Conservation (phyloP, 768 basidiomycete genomes). For the Cyathus striatus region DNA sequence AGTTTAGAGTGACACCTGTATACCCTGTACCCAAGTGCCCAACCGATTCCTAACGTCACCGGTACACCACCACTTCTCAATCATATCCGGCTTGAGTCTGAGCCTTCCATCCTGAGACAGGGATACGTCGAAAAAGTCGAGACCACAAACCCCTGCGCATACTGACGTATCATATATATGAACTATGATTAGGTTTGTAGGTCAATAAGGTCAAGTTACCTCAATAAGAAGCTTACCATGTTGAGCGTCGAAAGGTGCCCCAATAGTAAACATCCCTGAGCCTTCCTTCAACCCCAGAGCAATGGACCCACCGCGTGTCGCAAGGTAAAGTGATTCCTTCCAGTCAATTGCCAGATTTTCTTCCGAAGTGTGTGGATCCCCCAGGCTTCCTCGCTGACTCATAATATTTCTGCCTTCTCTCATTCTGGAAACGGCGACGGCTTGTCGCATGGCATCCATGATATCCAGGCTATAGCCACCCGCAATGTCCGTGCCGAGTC, state of each 20-base stretch:
- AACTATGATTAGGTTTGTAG: conserved; percentile 25
- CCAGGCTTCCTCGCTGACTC: conserved; percentile 8
- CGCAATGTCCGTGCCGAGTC: conserved; percentile 81
- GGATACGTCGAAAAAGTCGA: conserved; percentile 70
- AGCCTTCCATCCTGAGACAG: conserved; percentile 18
- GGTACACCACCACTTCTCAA: conserved; percentile 91
- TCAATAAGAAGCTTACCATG: conserved; percentile 45
- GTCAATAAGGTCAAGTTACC: background rate
- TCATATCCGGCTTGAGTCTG: conserved; percentile 37
- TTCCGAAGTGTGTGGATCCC: conserved; percentile 3
- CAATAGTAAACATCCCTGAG: conserved; percentile 51
- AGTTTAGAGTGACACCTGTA: background rate
- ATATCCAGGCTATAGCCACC: conserved; percentile 82
- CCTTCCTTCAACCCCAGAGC: conserved; percentile 54
- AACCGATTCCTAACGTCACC: conserved; percentile 66
- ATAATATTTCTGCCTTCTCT: conserved; percentile 46
- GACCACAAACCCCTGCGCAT: conserved; percentile 46
- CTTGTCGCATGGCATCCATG: conserved; percentile 75
- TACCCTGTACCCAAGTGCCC: conserved; percentile 76
- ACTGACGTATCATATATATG: conserved; percentile 35
- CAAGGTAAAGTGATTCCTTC: conserved; percentile 78
- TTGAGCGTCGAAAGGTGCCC: conserved; percentile 72
- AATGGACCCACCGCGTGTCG: conserved; percentile 72
- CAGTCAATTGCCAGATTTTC: conserved; percentile 58
- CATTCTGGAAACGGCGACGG: conserved; percentile 67